Percentiles rank a stretch among this genome's conserved stretches.
These are phyloP conservation scores for Eimeria mitis DNA, from an alignment of 169 alveolate species.

Conservation along the genomic window DNA sequence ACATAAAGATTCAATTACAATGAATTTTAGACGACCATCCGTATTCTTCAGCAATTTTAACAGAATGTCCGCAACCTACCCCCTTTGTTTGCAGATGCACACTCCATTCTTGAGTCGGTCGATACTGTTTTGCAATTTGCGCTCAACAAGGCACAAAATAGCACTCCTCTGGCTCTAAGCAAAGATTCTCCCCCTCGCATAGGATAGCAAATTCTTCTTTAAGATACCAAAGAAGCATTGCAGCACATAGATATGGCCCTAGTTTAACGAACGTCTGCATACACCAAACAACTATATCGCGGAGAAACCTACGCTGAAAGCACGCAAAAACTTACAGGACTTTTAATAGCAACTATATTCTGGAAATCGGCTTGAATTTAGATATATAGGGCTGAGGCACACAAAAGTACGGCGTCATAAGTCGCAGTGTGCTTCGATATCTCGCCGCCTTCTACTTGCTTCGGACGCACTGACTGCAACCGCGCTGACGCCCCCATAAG, in stretches of 20 bases:
- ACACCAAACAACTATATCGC: neutral
- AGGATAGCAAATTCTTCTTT: neutral
- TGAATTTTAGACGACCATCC: neutral
- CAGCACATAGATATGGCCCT: neutral
- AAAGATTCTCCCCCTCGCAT: neutral
- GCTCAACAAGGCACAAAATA: neutral
- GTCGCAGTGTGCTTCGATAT: neutral
- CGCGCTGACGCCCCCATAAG: neutral
- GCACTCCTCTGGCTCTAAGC: neutral
- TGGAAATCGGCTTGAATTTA: too few species aligned
- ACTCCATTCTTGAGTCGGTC: neutral
- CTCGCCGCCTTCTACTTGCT: neutral
- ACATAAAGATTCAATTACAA: neutral
- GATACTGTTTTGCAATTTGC: neutral
- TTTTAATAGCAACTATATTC: neutral
- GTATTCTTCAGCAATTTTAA: neutral
- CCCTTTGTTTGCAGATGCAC: neutral
- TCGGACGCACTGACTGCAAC: conserved; percentile 1
- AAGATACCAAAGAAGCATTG: neutral
- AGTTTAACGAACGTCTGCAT: neutral
- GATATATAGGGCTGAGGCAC: neutral
- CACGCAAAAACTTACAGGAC: neutral
- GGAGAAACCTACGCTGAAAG: neutral
- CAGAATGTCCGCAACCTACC: neutral
- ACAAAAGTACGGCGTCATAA: neutral